Evolutionary conservation across 2,329 filamentous ascomycete genomes (phyloP).

Genomic region (Nannizziopsis barbatae): DNA sequence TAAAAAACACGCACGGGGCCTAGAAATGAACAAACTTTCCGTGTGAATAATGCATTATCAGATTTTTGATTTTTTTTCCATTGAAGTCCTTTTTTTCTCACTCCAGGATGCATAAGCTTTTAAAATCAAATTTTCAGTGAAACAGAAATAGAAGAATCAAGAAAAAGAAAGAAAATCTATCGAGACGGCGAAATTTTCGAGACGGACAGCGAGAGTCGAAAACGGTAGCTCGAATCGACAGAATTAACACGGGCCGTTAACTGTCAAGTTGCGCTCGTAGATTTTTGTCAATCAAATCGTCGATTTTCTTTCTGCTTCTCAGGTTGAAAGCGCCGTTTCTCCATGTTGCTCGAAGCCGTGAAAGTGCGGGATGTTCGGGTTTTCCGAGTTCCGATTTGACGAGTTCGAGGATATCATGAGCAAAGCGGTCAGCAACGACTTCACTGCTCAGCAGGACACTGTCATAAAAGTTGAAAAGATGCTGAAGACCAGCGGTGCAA

Average conservation of each 20-base stretch:
- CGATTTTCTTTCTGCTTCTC: constrained; percentile 47
- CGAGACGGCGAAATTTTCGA: background rate
- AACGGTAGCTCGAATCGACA: background rate
- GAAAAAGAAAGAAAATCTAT: constrained; percentile 7
- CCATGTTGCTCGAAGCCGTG: constrained; percentile 43
- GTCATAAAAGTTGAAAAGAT: constrained; percentile 56
- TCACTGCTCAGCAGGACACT: constrained; percentile 43
- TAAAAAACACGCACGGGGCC: too few relatives aligned
- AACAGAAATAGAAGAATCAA: background rate
- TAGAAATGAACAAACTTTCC: too few relatives aligned
- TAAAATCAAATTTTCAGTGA: background rate
- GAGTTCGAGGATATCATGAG: constrained; percentile 45
- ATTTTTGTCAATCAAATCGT: constrained; percentile 41
- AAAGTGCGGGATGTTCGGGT: constrained; percentile 38
- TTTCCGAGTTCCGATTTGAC: constrained; percentile 39
- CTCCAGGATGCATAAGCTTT: too few relatives aligned
- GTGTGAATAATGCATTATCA: too few relatives aligned
- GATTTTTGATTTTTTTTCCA: too few relatives aligned
- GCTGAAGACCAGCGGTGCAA: constrained; percentile 47
- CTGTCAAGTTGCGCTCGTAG: constrained; percentile 44
- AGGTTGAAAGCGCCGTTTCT: constrained; percentile 44
- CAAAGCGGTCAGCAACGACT: constrained; percentile 40
- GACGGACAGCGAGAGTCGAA: background rate
- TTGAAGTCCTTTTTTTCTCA: too few relatives aligned
- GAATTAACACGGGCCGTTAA: constrained; percentile 18